Conservation (phyloP, 2,329 filamentous ascomycete genomes). For the Cyphellophora europaea region DNA sequence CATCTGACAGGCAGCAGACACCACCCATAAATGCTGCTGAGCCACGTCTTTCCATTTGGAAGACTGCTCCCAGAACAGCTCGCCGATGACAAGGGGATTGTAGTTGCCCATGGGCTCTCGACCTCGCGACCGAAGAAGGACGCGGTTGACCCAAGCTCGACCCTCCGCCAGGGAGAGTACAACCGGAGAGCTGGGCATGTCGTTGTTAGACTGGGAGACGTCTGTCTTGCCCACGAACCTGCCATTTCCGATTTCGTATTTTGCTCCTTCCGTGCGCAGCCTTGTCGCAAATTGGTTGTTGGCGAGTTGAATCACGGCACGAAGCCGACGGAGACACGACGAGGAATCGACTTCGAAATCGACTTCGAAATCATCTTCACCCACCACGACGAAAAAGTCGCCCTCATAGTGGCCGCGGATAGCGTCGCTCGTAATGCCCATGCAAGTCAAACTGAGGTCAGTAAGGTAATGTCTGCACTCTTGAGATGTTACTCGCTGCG, state of each 20-base stretch:
- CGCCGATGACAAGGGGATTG: constrained; percentile 48
- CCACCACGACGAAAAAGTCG: not conserved
- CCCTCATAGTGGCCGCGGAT: no score
- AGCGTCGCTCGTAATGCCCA: not conserved
- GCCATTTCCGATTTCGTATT: not conserved
- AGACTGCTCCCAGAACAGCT: constrained; percentile 50
- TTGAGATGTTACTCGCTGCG: constrained; percentile 4
- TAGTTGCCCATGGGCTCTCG: constrained; percentile 53
- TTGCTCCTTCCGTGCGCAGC: not conserved
- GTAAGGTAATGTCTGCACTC: not conserved
- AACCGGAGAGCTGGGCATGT: not conserved
- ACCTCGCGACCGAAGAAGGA: constrained; percentile 27
- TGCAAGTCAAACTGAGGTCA: not conserved
- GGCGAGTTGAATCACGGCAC: no score
- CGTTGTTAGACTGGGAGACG: not conserved
- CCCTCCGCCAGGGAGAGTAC: no score
- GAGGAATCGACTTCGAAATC: no score
- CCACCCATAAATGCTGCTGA: not conserved
- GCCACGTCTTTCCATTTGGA: constrained; percentile 8
- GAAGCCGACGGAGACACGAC: no score
- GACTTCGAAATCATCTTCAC: no score
- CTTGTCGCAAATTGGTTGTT: not conserved
- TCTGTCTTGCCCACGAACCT: not conserved
- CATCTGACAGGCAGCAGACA: not conserved
- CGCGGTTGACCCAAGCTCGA: no score